Base-by-base conservation (phyloP, 208 protist genomes). In the Angomonas ambiguus region DNA sequence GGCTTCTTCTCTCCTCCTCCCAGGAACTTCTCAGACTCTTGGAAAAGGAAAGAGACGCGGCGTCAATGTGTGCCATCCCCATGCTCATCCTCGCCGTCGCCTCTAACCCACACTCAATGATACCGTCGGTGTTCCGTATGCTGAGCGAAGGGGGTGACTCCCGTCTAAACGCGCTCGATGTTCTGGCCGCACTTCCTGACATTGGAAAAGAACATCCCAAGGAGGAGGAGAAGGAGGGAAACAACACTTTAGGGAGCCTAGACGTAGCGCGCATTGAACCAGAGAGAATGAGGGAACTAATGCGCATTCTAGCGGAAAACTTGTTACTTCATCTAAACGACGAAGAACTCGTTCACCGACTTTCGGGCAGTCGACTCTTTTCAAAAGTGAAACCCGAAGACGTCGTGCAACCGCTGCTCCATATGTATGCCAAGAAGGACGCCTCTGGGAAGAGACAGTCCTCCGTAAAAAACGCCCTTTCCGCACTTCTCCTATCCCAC, bases 21-120 rank as follows among this genome's bases (percentile, higher is more conserved):
- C 80, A 95, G 56, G 85, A 92, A 66, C 74, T 95, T 31, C 67
- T 95, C n/a, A 78, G 85, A 57, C 64, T 95, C 62, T 72, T 95
- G 20, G 61, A 75, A 18, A 69, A 82, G 58, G 74, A 71, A 18
- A 76, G 85, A 45, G 89, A 95, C 55, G 80, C 79, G 10, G 85
- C 89, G 1, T 85, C 85, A 32, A 78, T 79, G 24, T 89, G 81
- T 56, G 85, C 82, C 1, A 77, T 76, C 1, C 74, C 82, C 34
- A 64, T 95, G 72, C 69, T 95, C 41, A 85, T 68, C 3, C 69
- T 79, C 4, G 82, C 86, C 4, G 72, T 89, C 2, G 41, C 84
- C 1, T 69, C 85, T 28, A 79, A 77, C 1, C 89, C 89, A 0
- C 82, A 95, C 66, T 48, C 65, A 3, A 49, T 95, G 28, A 66